Base-by-base conservation (phyloP, 129 eudicot species). In the Tanacetum coccineum region DNA sequence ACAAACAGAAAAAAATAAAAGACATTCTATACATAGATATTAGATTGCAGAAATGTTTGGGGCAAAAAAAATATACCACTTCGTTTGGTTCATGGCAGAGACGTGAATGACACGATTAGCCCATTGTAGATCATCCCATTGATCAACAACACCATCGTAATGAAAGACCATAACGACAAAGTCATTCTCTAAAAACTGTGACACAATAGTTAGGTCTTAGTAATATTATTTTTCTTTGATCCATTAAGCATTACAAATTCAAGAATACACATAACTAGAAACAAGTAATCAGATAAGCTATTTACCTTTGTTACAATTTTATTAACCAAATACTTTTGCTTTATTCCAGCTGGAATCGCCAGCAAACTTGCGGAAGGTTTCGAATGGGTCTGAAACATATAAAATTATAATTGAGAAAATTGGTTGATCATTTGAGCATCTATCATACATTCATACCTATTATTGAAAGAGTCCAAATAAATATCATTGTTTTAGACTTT, bases 261-360 rank as follows among this genome's bases (percentile, higher is more conserved):
- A 15, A 4, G 4, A 26, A 32, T 55, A 22, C 17, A 39, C 11
- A 10, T 32, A 50, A 28, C 26, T 40, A 75, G 59, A 55, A 55
- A 51, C 50, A 54, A 42, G 15, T 11, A 58, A 68, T 56, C 39
- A 13, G 22, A 13, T 30, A 15, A 44, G 11, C 13, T 4, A 50
- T 50, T 71, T 66, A 91, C 97, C 96, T 91, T 91, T 56, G 76
- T 25, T 69, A 92, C 80, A 54, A 92, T 82, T 70, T 73, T 72
- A 59, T 88, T 53, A 39, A 88, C 96, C 50, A 88, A 47, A 51
- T 56, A 21, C 57, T 86, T 88, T 73, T 92, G 98, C 80, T 88
- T 92, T 64, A 88, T 76, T 77, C 98, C 98, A 42, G 83, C 98
- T 56, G 98, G 84, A 73, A 92, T 64, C 51, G 95, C 98, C 80